These are phyloP conservation scores for Lotmaria passim DNA, from an alignment of 208 protist genomes.

Conservation along the genomic window DNA sequence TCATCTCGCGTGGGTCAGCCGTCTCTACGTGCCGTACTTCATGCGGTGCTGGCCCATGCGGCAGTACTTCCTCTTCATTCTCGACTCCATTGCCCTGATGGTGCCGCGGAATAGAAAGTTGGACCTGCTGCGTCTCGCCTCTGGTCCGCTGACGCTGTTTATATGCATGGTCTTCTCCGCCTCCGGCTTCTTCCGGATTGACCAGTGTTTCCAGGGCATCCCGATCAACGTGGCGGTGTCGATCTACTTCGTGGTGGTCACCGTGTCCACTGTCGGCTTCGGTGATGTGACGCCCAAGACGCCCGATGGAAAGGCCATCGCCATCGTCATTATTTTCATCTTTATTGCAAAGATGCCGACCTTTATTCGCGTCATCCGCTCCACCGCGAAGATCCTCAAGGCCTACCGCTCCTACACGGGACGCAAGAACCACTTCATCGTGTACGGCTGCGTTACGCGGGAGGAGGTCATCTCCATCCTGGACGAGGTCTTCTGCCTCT, in stretches of 20 bases:
- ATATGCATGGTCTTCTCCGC: constrained; percentile 77
- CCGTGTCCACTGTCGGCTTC: constrained; percentile 83
- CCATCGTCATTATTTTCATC: constrained; percentile 82
- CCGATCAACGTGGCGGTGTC: constrained; percentile 62
- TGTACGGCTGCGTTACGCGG: constrained; percentile 73
- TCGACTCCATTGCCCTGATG: constrained; percentile 79
- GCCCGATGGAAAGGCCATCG: constrained; percentile 57
- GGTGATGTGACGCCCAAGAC: constrained; percentile 81
- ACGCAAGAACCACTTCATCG: constrained; percentile 75
- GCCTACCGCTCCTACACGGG: constrained; percentile 76
- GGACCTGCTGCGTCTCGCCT: constrained; percentile 69
- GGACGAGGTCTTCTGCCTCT: constrained; percentile 85
- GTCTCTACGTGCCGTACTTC: constrained; percentile 87
- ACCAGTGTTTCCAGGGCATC: constrained; percentile 74
- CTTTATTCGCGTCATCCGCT: constrained; percentile 76
- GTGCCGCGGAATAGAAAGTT: constrained; percentile 61
- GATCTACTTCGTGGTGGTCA: constrained; percentile 84
- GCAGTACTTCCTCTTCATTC: constrained; percentile 87
- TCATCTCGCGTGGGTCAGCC: constrained; percentile 63
- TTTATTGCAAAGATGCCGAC: constrained; percentile 87
- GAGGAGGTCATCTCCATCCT: constrained; percentile 81
- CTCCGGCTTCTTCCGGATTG: constrained; percentile 70
- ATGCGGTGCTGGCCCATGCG: constrained; percentile 87
- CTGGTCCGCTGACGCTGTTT: constrained; percentile 77
- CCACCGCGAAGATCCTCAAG: constrained; percentile 61